Evolutionary conservation across 441 rosid species (phyloP).

Genomic region (Cnidoscolus chayamansa): DNA sequence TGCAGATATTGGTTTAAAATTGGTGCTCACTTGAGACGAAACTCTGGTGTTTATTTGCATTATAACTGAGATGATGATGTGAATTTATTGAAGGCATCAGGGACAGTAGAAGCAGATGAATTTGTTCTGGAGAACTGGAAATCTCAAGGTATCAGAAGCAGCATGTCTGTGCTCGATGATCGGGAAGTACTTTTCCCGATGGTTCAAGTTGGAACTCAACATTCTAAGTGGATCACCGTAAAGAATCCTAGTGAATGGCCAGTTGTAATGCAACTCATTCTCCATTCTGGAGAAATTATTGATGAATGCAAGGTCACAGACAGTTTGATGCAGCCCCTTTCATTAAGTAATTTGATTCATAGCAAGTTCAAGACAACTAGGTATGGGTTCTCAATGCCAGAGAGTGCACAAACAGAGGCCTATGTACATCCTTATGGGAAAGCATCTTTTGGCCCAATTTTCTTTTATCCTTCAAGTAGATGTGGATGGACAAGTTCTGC

Average conservation of each 20-base stretch:
- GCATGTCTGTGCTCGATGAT: conserved; percentile 56
- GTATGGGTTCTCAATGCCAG: conserved; percentile 55
- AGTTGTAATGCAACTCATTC: conserved; percentile 70
- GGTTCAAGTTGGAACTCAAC: conserved; percentile 51
- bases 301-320: conserved; percentile 46
- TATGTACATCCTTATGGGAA: conserved; percentile 50
- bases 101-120: conserved; percentile 45
- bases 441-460: conserved; percentile 62
- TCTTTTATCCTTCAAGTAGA: conserved; percentile 58
- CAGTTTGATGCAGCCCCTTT: conserved; percentile 32
- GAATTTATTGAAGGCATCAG: conserved; percentile 35
- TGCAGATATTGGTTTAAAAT: too few relatives aligned
- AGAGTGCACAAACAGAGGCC: conserved; percentile 50
- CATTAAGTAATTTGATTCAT: conserved; percentile 27
- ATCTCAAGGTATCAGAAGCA: conserved; percentile 47
- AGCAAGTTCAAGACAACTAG: conserved; percentile 24
- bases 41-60: too few relatives aligned
- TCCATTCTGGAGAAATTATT: conserved; percentile 57
- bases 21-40: too few relatives aligned
- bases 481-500: conserved; percentile 73
- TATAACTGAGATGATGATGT: conserved; percentile 18
- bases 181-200: conserved; percentile 47
- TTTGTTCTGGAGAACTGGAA: conserved; percentile 55
- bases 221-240: conserved; percentile 57
- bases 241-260: conserved; percentile 65